Evolutionary conservation across 2,329 filamentous ascomycete genomes (phyloP).

Genomic region (Arachnomyces sp.): DNA sequence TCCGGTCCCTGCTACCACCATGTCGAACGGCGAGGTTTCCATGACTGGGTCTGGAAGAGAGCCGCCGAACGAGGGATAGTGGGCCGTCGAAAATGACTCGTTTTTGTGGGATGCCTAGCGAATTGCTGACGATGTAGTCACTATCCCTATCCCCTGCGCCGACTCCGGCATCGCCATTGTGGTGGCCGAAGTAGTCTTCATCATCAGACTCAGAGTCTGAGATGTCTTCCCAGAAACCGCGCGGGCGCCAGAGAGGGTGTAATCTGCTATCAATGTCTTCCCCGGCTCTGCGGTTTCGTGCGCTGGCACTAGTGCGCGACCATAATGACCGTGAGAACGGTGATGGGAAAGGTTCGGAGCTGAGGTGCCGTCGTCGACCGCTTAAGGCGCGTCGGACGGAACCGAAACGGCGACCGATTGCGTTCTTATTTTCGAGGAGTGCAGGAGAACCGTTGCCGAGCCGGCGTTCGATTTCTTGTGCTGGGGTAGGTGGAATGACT

Average conservation of each 20-base stretch:
- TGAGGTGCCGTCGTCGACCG: constrained; percentile 24
- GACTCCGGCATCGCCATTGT: no score
- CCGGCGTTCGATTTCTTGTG: constrained; percentile 35
- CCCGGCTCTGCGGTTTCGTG: constrained; percentile 36
- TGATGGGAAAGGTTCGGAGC: constrained; percentile 21
- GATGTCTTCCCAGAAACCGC: constrained; percentile 56
- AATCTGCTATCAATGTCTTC: constrained; percentile 42
- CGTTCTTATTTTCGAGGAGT: constrained; percentile 15
- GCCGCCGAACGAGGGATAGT: constrained; percentile 26
- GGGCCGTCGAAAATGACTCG: constrained; percentile 37
- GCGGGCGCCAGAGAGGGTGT: constrained; percentile 57
- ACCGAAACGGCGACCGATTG: constrained; percentile 24
- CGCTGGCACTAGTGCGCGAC: constrained; percentile 21
- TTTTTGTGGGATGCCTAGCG: constrained; percentile 47
- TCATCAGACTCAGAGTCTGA: constrained; percentile 35
- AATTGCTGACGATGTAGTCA: constrained; percentile 48
- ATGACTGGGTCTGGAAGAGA: constrained; percentile 18
- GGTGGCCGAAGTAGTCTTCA: constrained; percentile 18
- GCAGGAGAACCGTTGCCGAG: constrained; percentile 19
- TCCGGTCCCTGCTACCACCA: constrained; percentile 15
- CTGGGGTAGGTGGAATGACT: constrained; percentile 49
- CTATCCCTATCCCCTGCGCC: constrained; percentile 19
- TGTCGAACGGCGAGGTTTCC: constrained; percentile 18
- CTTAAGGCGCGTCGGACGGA: constrained; percentile 32
- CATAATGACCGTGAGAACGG: constrained; percentile 32